Conservation (phyloP, 495 filamentous ascomycete genomes). For the Penicillium soppii region DNA sequence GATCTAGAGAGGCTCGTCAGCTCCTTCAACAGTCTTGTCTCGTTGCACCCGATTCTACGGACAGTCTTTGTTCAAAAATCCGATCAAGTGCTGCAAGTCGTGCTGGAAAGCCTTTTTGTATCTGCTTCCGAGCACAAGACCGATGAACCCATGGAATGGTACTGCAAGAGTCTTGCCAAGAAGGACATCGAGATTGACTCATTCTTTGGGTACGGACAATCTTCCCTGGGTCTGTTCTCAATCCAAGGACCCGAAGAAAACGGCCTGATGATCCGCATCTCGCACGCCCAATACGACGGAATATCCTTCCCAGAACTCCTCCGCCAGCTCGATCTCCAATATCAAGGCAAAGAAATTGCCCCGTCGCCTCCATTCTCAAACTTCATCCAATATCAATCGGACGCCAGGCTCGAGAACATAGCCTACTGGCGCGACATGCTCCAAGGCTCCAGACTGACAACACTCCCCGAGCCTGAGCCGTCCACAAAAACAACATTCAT, state of each 20-base stretch:
- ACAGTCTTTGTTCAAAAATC: conserved; percentile 56
- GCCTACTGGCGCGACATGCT: conserved; percentile 52
- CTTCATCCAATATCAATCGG: conserved; percentile 21
- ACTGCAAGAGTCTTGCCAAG: conserved; percentile 36
- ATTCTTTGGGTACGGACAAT: conserved; percentile 51
- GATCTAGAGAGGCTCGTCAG: conserved; percentile 21
- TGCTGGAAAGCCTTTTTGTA: conserved; percentile 42
- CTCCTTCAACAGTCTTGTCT: conserved; percentile 38
- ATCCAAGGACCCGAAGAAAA: conserved; percentile 38
- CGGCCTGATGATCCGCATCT: conserved; percentile 54
- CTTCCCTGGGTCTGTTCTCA: conserved; percentile 20
- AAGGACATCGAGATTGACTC: conserved; percentile 10
- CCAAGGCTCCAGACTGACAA: conserved; percentile 43
- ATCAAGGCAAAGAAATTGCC: not conserved
- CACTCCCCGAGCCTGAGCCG: conserved; percentile 34
- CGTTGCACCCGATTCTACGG: conserved; percentile 58
- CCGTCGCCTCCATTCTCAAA: conserved; percentile 39
- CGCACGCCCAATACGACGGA: conserved; percentile 67
- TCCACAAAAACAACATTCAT: conserved; percentile 30
- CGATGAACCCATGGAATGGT: conserved; percentile 30
- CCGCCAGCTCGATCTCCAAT: conserved; percentile 44
- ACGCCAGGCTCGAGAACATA: conserved; percentile 10
- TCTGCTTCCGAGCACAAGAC: conserved; percentile 35
- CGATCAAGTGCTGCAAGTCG: conserved; percentile 43
- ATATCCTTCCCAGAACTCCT: conserved; percentile 58